A percentile compares a stretch with the other conserved stretches of the same genome.
phyloP scores from a whole-genome alignment of 306 rosid genomes.

The Mucuna pruriens region DNA sequence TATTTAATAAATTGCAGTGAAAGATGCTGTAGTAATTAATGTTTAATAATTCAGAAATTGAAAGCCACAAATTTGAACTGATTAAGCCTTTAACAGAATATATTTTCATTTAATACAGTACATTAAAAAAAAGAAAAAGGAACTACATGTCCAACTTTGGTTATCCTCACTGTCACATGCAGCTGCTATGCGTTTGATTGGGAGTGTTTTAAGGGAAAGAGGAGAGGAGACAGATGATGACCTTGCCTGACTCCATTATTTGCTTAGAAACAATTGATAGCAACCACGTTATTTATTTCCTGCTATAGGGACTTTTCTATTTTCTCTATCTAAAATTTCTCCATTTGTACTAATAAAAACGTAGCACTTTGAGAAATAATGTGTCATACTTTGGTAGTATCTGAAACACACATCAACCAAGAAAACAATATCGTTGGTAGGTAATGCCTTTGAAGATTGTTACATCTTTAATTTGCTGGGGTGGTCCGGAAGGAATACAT shows the following conservation, averaged over 20 bases:
- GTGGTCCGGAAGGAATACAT: background rate
- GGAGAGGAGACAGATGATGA: conserved; percentile 6
- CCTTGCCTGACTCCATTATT: conserved; percentile 34
- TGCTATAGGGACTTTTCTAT: conserved; percentile 3
- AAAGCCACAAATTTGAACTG: background rate
- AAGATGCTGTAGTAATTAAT: no score
- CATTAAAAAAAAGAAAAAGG: background rate
- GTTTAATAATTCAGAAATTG: background rate
- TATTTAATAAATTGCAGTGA: no score
- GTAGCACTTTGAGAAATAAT: conserved; percentile 33
- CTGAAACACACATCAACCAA: background rate
- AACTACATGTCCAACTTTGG: background rate
- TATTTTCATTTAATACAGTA: background rate
- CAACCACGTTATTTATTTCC: conserved; percentile 25
- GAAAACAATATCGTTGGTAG: background rate
- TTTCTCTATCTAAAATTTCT: conserved; percentile 7
- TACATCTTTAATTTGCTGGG: background rate
- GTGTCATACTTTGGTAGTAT: conserved; percentile 2
- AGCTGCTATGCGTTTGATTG: conserved; percentile 5
- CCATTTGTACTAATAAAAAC: conserved; percentile 30
- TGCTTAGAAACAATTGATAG: background rate
- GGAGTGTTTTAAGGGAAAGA: conserved; percentile 15
- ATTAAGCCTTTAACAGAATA: background rate
- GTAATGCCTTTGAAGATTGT: background rate
- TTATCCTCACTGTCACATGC: background rate